Base-by-base conservation (phyloP, 768 basidiomycete species). In the Suillus placidus region DNA sequence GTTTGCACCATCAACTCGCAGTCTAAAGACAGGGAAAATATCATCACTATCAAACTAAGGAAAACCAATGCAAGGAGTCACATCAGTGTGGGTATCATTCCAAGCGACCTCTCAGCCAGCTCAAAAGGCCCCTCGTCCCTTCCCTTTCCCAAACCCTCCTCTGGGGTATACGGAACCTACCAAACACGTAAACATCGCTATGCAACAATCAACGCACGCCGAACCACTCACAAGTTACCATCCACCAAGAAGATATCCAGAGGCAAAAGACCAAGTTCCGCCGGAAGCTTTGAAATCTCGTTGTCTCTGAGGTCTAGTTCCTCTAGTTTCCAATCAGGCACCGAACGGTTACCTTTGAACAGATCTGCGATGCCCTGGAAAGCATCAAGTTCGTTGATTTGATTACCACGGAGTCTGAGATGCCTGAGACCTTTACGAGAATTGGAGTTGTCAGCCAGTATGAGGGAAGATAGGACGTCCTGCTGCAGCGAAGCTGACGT, bases 61-160 rank as follows among this genome's bases (percentile, higher is more conserved):
- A 32, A 32, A 10, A 32, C 30, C 2, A 18, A 10, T 32, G 30
- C 52, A 34, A 32, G 32, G 32, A 34, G 30, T 16, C 2, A 51
- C 49, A 51, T 51, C 49, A 34, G 16, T 7, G 54, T 34, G 6
- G 12, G 40, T 47, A 32, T 79, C 71, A 88, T 68, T 92, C 90
- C 55, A 93, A 83, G 67, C 92, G 82, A 20, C 89, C 90, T 61
- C 89, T 82, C 71, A 94, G 74, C 92, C 92, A 94, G 65, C 84
- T 88, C 79, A 93, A 71, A 62, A 94, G 71, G 2, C 93, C 92
- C 70, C 91, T 93, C 23, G 92, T 93, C 2, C 92, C 93, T 71
- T 94, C 93, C 55, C 92, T 81, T 74, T 94, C 93, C 93, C 93
- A 95, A 12, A 95, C 88, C 26, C 89, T 82, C 67, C 93, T 81